Percentiles rank a stretch among this genome's conserved stretches.
phyloP scores from a whole-genome alignment of 176 grass and related monocot genomes.

The Aegilops speltoides region DNA sequence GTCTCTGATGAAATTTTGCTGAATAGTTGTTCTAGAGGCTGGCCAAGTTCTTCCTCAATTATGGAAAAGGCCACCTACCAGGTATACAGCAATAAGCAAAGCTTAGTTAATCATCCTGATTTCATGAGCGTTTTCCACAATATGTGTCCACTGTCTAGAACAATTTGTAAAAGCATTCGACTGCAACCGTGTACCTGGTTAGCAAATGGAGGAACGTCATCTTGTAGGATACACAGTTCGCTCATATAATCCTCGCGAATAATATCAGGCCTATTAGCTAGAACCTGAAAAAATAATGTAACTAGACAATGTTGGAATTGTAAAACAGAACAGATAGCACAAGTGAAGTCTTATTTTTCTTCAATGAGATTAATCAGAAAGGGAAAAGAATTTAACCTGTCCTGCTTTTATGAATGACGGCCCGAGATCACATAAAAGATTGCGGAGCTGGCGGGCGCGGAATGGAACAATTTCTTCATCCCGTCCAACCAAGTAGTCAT shows the following conservation, averaged over 20 bases:
- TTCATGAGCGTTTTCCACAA: not conserved
- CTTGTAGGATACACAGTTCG: conserved; percentile 96
- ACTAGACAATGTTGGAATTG: conserved; percentile 1
- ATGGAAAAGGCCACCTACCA: conserved; percentile 88
- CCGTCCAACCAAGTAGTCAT: conserved; percentile 84
- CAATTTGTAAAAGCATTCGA: not conserved
- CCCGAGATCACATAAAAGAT: conserved; percentile 89
- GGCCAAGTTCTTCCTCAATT: conserved; percentile 92
- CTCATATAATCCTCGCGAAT: conserved; percentile 99
- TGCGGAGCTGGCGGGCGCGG: conserved; percentile 90
- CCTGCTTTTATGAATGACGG: conserved; percentile 99
- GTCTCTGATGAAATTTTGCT: conserved; percentile 91
- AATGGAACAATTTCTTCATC: conserved; percentile 95
- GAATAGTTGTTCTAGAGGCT: conserved; percentile 76
- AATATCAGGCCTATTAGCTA: conserved; percentile 97
- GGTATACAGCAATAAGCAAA: not conserved
- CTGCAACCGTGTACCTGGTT: conserved; percentile 66
- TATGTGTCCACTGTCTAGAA: not conserved
- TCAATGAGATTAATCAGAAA: not conserved
- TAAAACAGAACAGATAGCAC: not conserved
- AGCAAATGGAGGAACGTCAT: conserved; percentile 90
- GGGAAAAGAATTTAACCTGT: conserved; percentile 53
- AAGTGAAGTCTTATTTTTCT: not conserved
- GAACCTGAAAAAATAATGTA: conserved; percentile 54
- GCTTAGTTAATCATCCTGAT: conserved; percentile 5